Evolutionary conservation across 2,329 filamentous ascomycete species (phyloP), one percentile per base, ranked within the genome.

Genomic region (Colletotrichum paranaense): DNA sequence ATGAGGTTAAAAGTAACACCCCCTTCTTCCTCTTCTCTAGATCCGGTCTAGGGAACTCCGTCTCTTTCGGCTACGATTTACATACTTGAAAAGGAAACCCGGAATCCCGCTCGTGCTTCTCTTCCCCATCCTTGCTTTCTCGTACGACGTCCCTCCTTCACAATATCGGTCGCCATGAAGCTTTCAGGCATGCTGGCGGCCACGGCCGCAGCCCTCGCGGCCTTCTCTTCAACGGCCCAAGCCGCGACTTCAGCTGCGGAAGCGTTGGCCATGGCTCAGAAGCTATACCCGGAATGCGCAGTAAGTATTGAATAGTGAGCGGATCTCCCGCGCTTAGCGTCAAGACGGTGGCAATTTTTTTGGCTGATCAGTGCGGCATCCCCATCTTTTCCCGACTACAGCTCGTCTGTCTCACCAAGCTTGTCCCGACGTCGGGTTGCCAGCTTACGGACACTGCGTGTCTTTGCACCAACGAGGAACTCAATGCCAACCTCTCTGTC

Each of bases 381-480:
- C 16, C 38, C 38, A 64, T 73, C 74, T n/a, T 72, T 62, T 30
- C 55, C 60, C 30, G 24, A 26, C 30, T 62, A 62, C 42, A 76
- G 75, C 24, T 76, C 42, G 22, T 68, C 57, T 78, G 76, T 60
- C 73, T 78, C 26, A 53, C 60, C 8, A 53, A 69, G 32, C 62
- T 64, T 26, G 38, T 69, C 12, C 67, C 67, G 52, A 56, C 59
- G 9, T 69, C 60, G 30, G 67, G 38, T 56, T 77, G 75, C 24
- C 63, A 62, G 14, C 42, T 74, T 11, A 75, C 74, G 3, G 76
- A 78, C 52, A 67, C 64, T 7, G 56, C 63, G 1, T 78, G 76
- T 42, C 71, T 77, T 19, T 78, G 76, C 58, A 74, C 71, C 52
- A 78, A 77, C 55, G 69, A 71, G 26, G 74, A 76, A 35, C 69